Evolutionary conservation across 768 basidiomycete species (phyloP).

Genomic region (Pulveroboletus ravenelii): DNA sequence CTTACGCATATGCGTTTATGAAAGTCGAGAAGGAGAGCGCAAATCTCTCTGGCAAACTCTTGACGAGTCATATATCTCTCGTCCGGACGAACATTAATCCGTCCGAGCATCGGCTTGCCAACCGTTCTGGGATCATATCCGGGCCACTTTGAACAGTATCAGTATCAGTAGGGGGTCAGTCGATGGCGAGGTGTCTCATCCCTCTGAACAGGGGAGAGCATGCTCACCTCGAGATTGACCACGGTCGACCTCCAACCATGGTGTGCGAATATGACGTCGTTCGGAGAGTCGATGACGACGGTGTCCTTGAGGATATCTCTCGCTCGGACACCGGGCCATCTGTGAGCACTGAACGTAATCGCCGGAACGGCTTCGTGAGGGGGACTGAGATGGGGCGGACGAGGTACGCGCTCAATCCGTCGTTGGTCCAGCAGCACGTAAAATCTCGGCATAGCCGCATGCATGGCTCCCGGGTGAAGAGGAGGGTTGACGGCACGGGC

Average conservation of each 20-base stretch:
- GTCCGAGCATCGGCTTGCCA: neutral
- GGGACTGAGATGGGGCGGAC: neutral
- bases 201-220: too few species aligned
- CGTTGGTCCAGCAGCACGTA: neutral
- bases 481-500: neutral
- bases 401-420: neutral
- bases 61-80: neutral
- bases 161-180: too few species aligned
- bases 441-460: neutral
- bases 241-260: neutral
- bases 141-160: neutral
- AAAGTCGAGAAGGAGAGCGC: neutral
- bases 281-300: neutral
- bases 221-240: neutral
- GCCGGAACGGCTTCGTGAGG: neutral
- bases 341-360: neutral
- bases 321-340: neutral
- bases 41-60: neutral
- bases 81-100: neutral
- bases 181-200: too few species aligned
- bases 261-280: neutral
- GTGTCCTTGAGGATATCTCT: neutral
- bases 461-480: neutral
- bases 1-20: neutral
- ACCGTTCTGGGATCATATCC: neutral